Conservation (phyloP, 441 rosid species). For the Brassica balearica region DNA sequence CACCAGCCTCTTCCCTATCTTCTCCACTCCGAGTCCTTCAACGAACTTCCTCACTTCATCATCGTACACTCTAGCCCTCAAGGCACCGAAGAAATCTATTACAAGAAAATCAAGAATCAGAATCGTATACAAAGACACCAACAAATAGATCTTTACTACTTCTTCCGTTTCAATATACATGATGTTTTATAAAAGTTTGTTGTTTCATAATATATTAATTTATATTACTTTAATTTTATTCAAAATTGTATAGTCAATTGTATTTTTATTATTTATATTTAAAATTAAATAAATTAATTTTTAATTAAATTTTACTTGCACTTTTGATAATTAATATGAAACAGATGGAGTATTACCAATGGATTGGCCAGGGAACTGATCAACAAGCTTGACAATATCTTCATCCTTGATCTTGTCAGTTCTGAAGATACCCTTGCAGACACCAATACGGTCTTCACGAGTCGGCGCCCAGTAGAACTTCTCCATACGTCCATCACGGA, state of each 20-base stretch:
- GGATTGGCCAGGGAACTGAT: conserved; percentile 96
- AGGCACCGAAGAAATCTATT: conserved; percentile 92
- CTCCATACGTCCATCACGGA: conserved; percentile 98
- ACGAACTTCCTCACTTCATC: conserved; percentile 98
- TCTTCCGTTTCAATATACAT: too few species aligned
- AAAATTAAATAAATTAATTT: too few species aligned
- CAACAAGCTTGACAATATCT: conserved; percentile 78
- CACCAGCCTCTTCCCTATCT: conserved; percentile 83
- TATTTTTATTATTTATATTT: too few species aligned
- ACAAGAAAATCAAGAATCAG: conserved; percentile 1
- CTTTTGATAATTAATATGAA: too few species aligned
- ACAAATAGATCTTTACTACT: background rate
- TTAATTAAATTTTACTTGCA: too few species aligned
- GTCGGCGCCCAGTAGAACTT: conserved; percentile 99
- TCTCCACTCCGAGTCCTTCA: conserved; percentile 60
- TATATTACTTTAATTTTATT: too few species aligned
- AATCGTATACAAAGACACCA: background rate
- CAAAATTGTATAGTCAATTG: too few species aligned
- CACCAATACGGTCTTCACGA: conserved; percentile 93
- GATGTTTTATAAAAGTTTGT: too few species aligned
- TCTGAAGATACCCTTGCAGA: conserved; percentile 87
- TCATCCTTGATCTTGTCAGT: conserved; percentile 56
- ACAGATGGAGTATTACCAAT: conserved; percentile 59
- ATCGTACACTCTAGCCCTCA: conserved; percentile 96
- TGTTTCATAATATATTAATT: too few species aligned